Conservation (phyloP, 192 early-diverging fungal species). For the Helicostylum pulchrum region DNA sequence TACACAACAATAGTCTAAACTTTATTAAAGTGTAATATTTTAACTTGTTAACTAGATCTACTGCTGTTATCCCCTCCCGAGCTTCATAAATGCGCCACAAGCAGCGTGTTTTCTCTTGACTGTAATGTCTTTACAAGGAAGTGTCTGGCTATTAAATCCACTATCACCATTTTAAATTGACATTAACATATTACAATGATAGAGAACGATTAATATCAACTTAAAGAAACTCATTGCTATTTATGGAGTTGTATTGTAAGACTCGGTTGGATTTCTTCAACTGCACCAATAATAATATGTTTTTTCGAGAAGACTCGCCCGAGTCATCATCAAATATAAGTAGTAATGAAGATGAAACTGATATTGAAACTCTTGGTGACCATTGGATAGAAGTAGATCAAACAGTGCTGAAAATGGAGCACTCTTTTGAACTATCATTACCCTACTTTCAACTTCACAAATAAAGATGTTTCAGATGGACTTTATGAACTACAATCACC, state of each 20-base stretch:
- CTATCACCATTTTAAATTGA: neutral
- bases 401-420: too few species aligned
- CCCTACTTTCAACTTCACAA: too few species aligned
- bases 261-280: slow-evolving; percentile 3
- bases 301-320: slow-evolving; percentile 9
- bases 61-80: slow-evolving; percentile 5
- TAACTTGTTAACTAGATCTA: too few species aligned
- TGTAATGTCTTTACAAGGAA: slow-evolving; percentile 11
- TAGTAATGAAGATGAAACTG: slow-evolving; percentile 9
- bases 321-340: slow-evolving; percentile 1
- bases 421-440: too few species aligned
- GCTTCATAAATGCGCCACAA: slow-evolving; percentile 7
- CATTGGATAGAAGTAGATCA: neutral
- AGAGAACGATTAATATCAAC: neutral
- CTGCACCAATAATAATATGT: neutral
- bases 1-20: too few species aligned
- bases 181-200: slow-evolving; percentile 2
- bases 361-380: neutral
- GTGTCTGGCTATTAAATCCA: neutral
- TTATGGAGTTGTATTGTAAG: slow-evolving; percentile 1
- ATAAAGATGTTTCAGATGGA: too few species aligned
- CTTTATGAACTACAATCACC: too few species aligned
- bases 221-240: slow-evolving; percentile 4
- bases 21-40: too few species aligned
- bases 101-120: slow-evolving; percentile 1